Evolutionary conservation across 768 basidiomycete genomes (phyloP), one percentile per base, ranked within the genome.

Genomic region (Podaxis pistillaris): DNA sequence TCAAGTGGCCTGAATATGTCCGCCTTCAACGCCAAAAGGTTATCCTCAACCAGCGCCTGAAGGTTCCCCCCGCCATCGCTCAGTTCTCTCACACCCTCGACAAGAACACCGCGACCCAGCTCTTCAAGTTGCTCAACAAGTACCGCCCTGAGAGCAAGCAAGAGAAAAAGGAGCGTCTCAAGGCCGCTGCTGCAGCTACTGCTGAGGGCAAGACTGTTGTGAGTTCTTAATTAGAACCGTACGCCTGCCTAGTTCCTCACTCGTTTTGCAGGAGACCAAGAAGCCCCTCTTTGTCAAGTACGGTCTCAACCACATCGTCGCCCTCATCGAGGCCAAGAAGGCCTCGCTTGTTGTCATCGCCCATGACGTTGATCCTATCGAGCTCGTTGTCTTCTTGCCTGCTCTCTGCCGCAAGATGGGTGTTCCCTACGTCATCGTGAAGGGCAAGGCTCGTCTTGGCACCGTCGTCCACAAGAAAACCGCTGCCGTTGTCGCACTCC

Each of bases 341-440:
- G 96, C 96, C 44, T 85, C 90, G 50, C 88, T 98, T 63, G 96
- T 98, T 67, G 86, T 94, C 78, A 96, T 98, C 68, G 94, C 92
- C 40, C 94, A 98, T 75, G 96, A 98, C 75, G 96, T 99, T 64
- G 96, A 99, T 84, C 96, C 96, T 46, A 97, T 98, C 67, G 96
- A 99, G 81, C 90, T 99, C 70, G 96, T 99, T 67, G 87, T 99
- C 78, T 98, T 93, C 89, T 85, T 98, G 64, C 96, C 96, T 61
- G 95, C 96, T 60, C 89, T 98, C 64, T 98, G 96, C 83, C 90
- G 94, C 78, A 98, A 98, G 88, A 98, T 98, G 96, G 96, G 96
- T 76, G 91, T 98, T 37, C 96, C 96, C 44, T 98, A 98, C 79
- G 93, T 95, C 67, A 97, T 99, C 68, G 95, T 96, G 69, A 98